Evolutionary conservation across 805 yeast genomes (phyloP), one percentile per base, ranked within the genome.

Genomic region (Middelhovenomyces tepae): DNA sequence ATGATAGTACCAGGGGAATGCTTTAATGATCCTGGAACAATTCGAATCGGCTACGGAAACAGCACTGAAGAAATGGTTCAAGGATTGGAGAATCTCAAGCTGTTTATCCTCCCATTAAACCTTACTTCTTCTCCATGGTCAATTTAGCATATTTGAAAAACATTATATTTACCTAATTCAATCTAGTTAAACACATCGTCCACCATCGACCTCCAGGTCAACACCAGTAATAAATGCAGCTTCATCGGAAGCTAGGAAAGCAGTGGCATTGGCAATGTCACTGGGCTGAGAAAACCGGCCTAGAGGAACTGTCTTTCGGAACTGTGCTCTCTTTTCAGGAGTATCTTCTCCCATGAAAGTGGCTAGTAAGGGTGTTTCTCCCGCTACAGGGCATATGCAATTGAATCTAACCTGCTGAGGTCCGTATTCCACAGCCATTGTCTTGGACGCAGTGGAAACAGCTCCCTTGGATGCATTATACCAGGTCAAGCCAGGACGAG

Each of bases 1-100:
- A 51, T 71, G 38, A 49, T 59, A 16, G 71, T 67, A 4, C 76
- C 76, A 1, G 75, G 75, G 3, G 74, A 68, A 36, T 53, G 60
- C 2, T 69, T 70, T 45, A 57, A 50, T 5, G 38, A 50, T 19
- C 60, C 62, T 1, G 73, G 71, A 0, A 64, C 51, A 38, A 36
- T 70, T 10, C 50, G 77, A 16, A 47, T 71, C 17, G 77, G 76
- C 0, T 69, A 62, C 38, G 75, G 68, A 7, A 70, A 70, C 38
- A 43, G 58, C 10, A 42, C 51, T 4, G 44, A 45, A 4, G 63
- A 60, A 31, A 44, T 71, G 11, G 28, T 18, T 2, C 46, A 46
- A 5, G 74, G 71, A 1, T 48, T 65, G 21, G 36, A 37, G 4
- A 37, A 45, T 7, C 45, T 60, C 28, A 20, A 11, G 27, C 36